phyloP scores from a whole-genome alignment of 345 rosid genomes.

The Rhodamnia rubescens region DNA sequence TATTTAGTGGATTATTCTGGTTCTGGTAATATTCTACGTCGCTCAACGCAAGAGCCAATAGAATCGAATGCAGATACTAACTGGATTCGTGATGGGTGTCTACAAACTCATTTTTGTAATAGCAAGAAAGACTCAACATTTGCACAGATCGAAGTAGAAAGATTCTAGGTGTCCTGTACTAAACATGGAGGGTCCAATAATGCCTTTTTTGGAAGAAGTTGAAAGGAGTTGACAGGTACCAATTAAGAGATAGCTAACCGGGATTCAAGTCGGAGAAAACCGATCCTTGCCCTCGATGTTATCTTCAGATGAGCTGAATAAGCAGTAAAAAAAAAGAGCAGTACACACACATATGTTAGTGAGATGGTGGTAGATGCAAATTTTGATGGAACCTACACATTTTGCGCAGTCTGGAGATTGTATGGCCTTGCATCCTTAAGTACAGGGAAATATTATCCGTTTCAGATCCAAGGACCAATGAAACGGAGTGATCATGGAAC shows the following conservation, averaged over 20 bases:
- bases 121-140: background rate
- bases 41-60: slow-evolving; percentile 5
- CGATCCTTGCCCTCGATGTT: background rate
- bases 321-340: background rate
- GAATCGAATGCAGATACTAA: slow-evolving; percentile 15
- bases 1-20: background rate
- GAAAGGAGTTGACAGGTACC: background rate
- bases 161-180: background rate
- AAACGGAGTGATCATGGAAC: background rate
- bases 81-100: slow-evolving; percentile 3
- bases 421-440: background rate
- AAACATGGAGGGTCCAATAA: background rate
- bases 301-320: background rate
- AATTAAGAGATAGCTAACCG: background rate
- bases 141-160: background rate
- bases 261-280: slow-evolving; percentile 1
- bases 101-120: background rate
- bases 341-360: background rate
- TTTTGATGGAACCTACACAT: background rate
- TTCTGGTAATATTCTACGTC: background rate
- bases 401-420: background rate
- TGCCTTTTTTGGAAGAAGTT: background rate
- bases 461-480: background rate
- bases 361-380: background rate
- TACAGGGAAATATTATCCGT: background rate